These are phyloP conservation scores for Solanum lycopersicoides DNA, from an alignment of 257 asterid genomes.

Conservation along the genomic window DNA sequence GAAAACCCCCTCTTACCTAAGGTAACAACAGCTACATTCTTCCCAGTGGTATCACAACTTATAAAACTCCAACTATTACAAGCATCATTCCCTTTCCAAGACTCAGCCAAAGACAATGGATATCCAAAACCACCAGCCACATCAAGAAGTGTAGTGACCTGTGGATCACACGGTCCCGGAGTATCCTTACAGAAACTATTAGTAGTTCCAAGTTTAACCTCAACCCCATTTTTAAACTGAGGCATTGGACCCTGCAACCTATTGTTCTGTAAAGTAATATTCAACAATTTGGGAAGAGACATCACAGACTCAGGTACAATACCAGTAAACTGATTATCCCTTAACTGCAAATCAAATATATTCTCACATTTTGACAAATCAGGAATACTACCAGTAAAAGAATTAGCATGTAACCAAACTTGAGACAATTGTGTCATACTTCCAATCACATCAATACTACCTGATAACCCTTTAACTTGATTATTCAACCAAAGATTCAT, in stretches of 20 bases:
- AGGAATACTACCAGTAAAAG: conserved; percentile 70
- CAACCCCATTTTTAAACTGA: conserved; percentile 22
- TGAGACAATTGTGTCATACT: conserved; percentile 55
- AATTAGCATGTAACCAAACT: conserved; percentile 77
- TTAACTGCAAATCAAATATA: conserved; percentile 66
- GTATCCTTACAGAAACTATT: conserved; percentile 52
- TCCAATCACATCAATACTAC: conserved; percentile 47
- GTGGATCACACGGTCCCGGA: conserved; percentile 84
- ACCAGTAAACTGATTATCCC: conserved; percentile 78
- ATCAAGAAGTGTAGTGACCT: conserved; percentile 62
- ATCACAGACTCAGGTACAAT: conserved; percentile 49
- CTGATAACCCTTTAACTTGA: conserved; percentile 52
- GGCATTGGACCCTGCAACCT: conserved; percentile 75
- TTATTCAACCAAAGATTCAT: conserved; percentile 71
- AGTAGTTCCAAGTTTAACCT: conserved; percentile 14
- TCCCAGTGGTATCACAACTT: conserved; percentile 50
- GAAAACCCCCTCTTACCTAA: conserved; percentile 42
- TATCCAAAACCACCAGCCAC: conserved; percentile 70
- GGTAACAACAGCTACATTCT: conserved; percentile 48
- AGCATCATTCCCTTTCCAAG: conserved; percentile 76
- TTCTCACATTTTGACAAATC: conserved; percentile 59
- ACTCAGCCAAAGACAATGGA: conserved; percentile 57
- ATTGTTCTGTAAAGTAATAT: conserved; percentile 59
- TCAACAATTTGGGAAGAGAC: conserved; percentile 35
- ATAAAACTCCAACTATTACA: conserved; percentile 56